Conservation (phyloP, 163 green algal genomes). For the Chlamydomonas reinhardtii region DNA sequence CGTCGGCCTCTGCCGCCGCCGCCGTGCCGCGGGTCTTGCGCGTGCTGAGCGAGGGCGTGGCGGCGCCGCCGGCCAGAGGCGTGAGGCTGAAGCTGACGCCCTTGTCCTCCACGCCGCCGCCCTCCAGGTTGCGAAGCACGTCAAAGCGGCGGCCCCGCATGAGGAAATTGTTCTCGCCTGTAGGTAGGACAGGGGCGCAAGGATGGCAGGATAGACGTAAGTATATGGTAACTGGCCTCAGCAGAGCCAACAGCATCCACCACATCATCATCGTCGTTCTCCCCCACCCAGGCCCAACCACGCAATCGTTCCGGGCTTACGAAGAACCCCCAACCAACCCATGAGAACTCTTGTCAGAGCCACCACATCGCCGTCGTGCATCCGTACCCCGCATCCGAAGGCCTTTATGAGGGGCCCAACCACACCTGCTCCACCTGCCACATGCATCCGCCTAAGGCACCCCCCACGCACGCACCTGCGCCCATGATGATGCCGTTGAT, state of each 20-base stretch:
- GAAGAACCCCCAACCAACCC: too few relatives aligned
- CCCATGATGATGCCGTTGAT: conserved; percentile 67
- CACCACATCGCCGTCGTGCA: too few relatives aligned
- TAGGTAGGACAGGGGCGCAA: neutral
- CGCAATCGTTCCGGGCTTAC: too few relatives aligned
- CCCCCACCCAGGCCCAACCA: too few relatives aligned
- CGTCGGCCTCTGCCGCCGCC: neutral
- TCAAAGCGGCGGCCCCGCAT: conserved; percentile 84
- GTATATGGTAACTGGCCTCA: too few relatives aligned
- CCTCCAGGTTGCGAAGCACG: conserved; percentile 87
- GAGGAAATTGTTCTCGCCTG: conserved; percentile 83
- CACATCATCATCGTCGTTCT: too few relatives aligned
- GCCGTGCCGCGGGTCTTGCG: conserved; percentile 33
- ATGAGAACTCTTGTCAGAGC: too few relatives aligned
- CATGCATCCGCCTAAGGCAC: too few relatives aligned
- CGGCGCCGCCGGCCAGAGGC: neutral
- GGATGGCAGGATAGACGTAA: neutral
- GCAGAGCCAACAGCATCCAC: too few relatives aligned
- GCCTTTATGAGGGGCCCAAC: too few relatives aligned
- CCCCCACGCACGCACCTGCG: conserved; percentile 44
- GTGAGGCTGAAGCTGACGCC: conserved; percentile 61
- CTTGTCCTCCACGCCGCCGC: conserved; percentile 84
- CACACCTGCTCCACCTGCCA: too few relatives aligned
- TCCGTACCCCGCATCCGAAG: too few relatives aligned
- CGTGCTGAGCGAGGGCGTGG: conserved; percentile 16